Percentiles rank a stretch among this genome's conserved stretches.
These are phyloP conservation scores for Aurantiochytrium sp. DNA, from an alignment of 108 stramenopile species.

Conservation along the genomic window DNA sequence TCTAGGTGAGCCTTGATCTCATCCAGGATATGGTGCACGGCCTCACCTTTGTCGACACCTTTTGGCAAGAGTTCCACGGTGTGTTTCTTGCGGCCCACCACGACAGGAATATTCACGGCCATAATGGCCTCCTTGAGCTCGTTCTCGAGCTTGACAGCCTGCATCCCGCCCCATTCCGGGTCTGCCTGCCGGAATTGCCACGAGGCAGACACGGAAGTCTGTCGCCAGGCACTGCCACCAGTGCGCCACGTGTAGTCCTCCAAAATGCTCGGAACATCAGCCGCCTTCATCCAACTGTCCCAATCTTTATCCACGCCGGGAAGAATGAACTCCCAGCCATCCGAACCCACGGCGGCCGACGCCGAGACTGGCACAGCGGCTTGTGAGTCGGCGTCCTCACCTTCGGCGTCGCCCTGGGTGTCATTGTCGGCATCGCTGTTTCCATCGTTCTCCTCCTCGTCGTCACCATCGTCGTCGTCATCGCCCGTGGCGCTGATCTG, in stretches of 20 bases:
- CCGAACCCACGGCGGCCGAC: neutral
- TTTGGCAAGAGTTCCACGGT: slow-evolving; percentile 36
- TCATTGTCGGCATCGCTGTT: too few species aligned
- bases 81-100: slow-evolving; percentile 24
- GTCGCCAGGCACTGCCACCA: slow-evolving; percentile 33
- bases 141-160: slow-evolving; percentile 76
- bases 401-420: too few species aligned
- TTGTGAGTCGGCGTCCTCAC: too few species aligned
- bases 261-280: slow-evolving; percentile 57
- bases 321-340: slow-evolving; percentile 44
- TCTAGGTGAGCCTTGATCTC: neutral
- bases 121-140: slow-evolving; percentile 78
- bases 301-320: slow-evolving; percentile 87
- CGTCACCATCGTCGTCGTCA: neutral
- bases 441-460: neutral
- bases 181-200: slow-evolving; percentile 97
- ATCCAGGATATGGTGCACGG: slow-evolving; percentile 31
- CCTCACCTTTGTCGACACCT: slow-evolving; percentile 42
- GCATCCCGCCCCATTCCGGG: slow-evolving; percentile 94
- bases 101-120: slow-evolving; percentile 82
- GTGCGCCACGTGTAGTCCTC: slow-evolving; percentile 26
- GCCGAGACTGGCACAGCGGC: too few species aligned
- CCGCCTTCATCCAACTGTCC: slow-evolving; percentile 80
- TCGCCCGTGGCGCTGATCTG: neutral
- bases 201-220: slow-evolving; percentile 68